Evolutionary conservation across 139 green algal genomes (phyloP), one percentile per base, ranked within the genome.

Genomic region (Deuterostichococcus epilithicus): DNA sequence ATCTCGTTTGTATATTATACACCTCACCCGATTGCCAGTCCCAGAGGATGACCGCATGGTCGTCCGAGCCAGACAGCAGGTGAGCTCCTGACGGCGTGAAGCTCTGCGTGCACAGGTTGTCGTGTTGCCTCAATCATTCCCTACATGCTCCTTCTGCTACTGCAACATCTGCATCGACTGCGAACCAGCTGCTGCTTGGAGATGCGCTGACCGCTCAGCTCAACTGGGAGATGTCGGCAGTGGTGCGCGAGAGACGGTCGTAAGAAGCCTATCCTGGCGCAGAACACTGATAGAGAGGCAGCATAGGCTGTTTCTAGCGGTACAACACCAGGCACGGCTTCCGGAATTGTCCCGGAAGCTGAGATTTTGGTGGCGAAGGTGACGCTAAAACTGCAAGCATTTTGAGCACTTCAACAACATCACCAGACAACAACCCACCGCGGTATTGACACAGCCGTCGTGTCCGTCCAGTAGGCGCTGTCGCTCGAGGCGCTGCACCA

Each of bases 11-110:
- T n/a, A n/a, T n/a, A n/a, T n/a, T 5, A 8, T 6, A 20, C 15
- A 23, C 5, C 23, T 69, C 33, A 81, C 77, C 77, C 38, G 39
- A 47, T n/a, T 76, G 35, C 77, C 77, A 81, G 32, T 81, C 60
- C 77, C 77, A 81, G 10, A 76, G 33, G 33, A 81, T 81, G 72
- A 91, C 78, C 15, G 78, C 37, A 38, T 76, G 69, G 79, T 92
- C 88, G 45, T 92, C 88, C 34, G 73, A 85, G 33, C 88, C 87
- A 3, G 63, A 81, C 26, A 91, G 42, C 20, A 91, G 78, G 0
- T 76, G 39, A 25, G 80, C 58, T 1, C 86, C 86, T 18, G 78
- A 70, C 0, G 80, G 77, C 0, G 70, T 84, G 75, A 91, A 91
- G 63, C 63, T 28, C 63, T 38, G 32, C 63, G 30, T 67, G 59